Evolutionary conservation across 257 asterid genomes (phyloP), one percentile per base, ranked within the genome.

Genomic region (Capsicum baccatum): DNA sequence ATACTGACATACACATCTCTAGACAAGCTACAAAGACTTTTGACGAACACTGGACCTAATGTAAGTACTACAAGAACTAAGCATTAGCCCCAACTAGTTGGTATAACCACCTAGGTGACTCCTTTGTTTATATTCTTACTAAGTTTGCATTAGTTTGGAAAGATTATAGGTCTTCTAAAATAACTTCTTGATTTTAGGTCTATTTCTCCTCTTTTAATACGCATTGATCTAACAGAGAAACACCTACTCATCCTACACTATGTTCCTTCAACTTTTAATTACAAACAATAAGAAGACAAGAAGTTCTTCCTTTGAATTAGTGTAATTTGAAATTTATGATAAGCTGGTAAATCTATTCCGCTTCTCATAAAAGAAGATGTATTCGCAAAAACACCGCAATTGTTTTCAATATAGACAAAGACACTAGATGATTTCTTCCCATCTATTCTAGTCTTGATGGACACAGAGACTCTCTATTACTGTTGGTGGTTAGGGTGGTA

Each of bases 321-420:
- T 50, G 54, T 55, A 33, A 8, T 13, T 26, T 14, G 48, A 54
- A 52, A 15, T 76, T 42, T 47, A 71, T 44, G 16, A 54, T 8
- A 52, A 52, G 59, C 81, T 26, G 42, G 26, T 54, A 12, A 73
- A 71, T 47, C 79, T 70, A 70, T 70, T 71, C 3, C 37, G n/a
- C 13, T 47, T n/a, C 17, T 71, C 80, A 70, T 9, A n/a, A 10
- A n/a, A 6, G 10, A 68, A 39, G 52, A 48, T 48, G 42, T 48
- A 47, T 74, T 19, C 44, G 3, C 80, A 50, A 12, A 74, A 74
- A 74, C 44, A 19, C 17, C 3, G 17, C 71, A 64, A 42, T 26
- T 26, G 71, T 64, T 11, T 1, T 35, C 9, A 6, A 3, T 17
- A 26, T 42, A 64, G 2, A 26, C 2, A 64, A 64, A 64, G 33